A percentile compares a stretch with the other conserved stretches of the same genome.
Conservation (phyloP, 352 stramenopile genomes). For the Pythium plurisporium region DNA sequence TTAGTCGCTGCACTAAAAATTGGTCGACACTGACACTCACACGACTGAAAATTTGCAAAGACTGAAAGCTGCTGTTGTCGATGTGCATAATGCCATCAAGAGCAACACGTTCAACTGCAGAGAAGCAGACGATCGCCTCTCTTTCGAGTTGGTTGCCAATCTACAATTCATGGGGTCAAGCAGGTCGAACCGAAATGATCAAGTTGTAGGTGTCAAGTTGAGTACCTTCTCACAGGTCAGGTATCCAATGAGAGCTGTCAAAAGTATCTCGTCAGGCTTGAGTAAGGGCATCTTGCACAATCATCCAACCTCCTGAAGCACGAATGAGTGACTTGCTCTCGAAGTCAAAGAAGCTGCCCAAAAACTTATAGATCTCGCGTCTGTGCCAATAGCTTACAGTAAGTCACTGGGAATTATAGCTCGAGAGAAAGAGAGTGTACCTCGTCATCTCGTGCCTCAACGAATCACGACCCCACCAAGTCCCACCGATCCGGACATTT, state of each 20-base stretch:
- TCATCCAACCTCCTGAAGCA: constrained; percentile 70
- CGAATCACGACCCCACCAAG: constrained; percentile 24
- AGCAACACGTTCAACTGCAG: constrained; percentile 54
- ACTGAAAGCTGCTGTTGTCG: constrained; percentile 59
- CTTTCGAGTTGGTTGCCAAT: constrained; percentile 81
- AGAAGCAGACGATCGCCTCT: constrained; percentile 44
- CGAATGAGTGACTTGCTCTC: constrained; percentile 72
- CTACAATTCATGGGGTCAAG: too few species aligned
- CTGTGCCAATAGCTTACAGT: constrained; percentile 20
- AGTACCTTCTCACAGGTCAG: constrained; percentile 71
- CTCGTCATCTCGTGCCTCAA: constrained; percentile 24
- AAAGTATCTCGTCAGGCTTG: background rate
- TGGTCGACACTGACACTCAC: constrained; percentile 24
- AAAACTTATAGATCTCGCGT: constrained; percentile 55
- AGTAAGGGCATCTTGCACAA: too few species aligned
- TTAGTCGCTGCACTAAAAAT: background rate
- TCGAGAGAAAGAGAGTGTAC: background rate
- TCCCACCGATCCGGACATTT: constrained; percentile 48
- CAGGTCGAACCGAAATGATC: too few species aligned
- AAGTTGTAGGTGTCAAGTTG: too few species aligned
- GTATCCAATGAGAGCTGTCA: constrained; percentile 60
- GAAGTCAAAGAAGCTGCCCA: constrained; percentile 78
- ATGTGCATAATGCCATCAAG: constrained; percentile 82
- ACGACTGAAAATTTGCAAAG: constrained; percentile 80
- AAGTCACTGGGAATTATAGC: background rate